A percentile compares a stretch with the other conserved stretches of the same genome.
Conservation (phyloP, 768 basidiomycete genomes). For the Phylloporus arenicola region DNA sequence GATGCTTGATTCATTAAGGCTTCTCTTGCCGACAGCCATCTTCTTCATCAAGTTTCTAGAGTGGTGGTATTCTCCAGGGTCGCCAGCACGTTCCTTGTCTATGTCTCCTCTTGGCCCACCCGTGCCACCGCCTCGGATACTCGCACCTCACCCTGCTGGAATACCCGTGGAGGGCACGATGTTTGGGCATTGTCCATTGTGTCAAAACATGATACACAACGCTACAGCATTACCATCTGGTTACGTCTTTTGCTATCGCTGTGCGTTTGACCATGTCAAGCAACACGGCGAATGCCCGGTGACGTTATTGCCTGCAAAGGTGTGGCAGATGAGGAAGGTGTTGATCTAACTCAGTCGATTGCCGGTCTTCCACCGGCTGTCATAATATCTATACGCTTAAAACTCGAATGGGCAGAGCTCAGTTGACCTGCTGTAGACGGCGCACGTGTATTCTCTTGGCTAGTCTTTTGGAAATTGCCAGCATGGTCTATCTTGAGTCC, state of each 20-base stretch:
- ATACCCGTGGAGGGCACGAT: slow-evolving; percentile 53
- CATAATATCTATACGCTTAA: background rate
- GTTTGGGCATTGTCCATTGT: slow-evolving; percentile 86
- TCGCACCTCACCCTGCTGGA: slow-evolving; percentile 69
- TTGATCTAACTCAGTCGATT: slow-evolving; percentile 47
- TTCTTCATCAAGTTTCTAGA: slow-evolving; percentile 96
- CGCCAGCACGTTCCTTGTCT: slow-evolving; percentile 71
- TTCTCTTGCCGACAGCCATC: slow-evolving; percentile 81
- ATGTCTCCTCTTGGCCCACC: slow-evolving; percentile 58
- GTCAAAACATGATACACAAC: slow-evolving; percentile 66
- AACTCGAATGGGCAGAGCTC: no score
- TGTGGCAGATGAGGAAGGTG: slow-evolving; percentile 85
- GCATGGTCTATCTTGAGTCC: slow-evolving; percentile 21
- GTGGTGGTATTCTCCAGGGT: slow-evolving; percentile 98
- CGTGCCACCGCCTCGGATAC: slow-evolving; percentile 71
- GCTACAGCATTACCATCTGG: slow-evolving; percentile 89
- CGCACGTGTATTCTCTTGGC: slow-evolving; percentile 29
- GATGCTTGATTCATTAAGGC: slow-evolving; percentile 69
- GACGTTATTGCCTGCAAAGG: slow-evolving; percentile 67
- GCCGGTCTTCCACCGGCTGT: background rate
- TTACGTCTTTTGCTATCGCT: slow-evolving; percentile 93
- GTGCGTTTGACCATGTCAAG: slow-evolving; percentile 79
- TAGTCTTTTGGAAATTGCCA: slow-evolving; percentile 17
- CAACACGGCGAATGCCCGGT: slow-evolving; percentile 79
- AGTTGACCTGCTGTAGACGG: background rate